A percentile compares a stretch with the other conserved stretches of the same genome.
Evolutionary conservation across 2,329 filamentous ascomycete species (phyloP).

Genomic region (Sphaerulina populicola): DNA sequence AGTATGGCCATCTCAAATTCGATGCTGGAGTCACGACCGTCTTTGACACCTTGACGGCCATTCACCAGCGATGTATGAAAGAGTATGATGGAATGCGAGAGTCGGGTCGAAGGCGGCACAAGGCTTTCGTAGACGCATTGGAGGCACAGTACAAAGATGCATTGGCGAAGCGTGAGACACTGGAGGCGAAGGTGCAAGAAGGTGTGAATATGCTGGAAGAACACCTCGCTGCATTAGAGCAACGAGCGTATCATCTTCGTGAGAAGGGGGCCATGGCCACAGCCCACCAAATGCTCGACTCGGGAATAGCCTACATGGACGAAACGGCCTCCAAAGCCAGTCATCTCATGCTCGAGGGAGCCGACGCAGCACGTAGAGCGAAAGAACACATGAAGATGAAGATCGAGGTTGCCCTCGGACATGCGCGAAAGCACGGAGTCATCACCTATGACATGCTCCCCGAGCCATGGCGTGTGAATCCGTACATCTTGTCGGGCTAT

Average conservation of each 20-base stretch:
- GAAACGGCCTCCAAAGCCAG: conserved; percentile 66
- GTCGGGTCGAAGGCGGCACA: conserved; percentile 71
- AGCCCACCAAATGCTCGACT: conserved; percentile 64
- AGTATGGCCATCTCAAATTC: conserved; percentile 72
- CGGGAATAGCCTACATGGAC: conserved; percentile 71
- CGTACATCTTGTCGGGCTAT: conserved; percentile 84
- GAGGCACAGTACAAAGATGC: conserved; percentile 83
- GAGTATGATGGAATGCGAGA: conserved; percentile 87
- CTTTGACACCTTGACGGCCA: conserved; percentile 75
- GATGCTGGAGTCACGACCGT: conserved; percentile 78
- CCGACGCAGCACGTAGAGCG: conserved; percentile 74
- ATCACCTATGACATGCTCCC: conserved; percentile 87
- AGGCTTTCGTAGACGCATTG: conserved; percentile 85
- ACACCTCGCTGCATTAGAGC: conserved; percentile 79
- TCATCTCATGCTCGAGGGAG: conserved; percentile 69
- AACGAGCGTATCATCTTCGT: conserved; percentile 67
- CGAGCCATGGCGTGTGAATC: conserved; percentile 86
- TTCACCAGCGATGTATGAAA: conserved; percentile 78
- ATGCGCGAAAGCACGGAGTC: conserved; percentile 71
- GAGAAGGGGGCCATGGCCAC: conserved; percentile 68
- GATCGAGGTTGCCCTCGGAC: conserved; percentile 75
- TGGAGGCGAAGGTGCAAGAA: conserved; percentile 85
- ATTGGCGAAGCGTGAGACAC: conserved; percentile 69
- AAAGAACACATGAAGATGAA: conserved; percentile 53
- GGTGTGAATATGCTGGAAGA: conserved; percentile 78